Conservation (phyloP, 768 basidiomycete species). For the Amanita jacksonii region DNA sequence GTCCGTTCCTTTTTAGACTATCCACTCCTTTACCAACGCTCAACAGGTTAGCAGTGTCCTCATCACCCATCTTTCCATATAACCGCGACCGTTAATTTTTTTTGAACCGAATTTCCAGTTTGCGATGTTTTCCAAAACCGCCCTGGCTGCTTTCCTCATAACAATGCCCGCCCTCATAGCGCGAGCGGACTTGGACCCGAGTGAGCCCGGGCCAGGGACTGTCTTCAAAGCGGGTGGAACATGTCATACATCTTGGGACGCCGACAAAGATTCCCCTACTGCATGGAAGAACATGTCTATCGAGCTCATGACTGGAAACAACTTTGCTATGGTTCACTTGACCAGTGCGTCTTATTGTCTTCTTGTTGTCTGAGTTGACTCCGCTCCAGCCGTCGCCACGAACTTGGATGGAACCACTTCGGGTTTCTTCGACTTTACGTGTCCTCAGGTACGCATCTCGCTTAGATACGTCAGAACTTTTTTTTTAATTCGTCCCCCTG, state of each 20-base stretch:
- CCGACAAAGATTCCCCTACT: conserved; percentile 40
- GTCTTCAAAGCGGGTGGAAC: conserved; percentile 45
- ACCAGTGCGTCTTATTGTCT: conserved; percentile 38
- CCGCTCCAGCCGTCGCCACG: conserved; percentile 47
- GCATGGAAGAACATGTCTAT: conserved; percentile 66
- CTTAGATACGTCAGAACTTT: neutral
- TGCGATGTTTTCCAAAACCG: conserved; percentile 29
- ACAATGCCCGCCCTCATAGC: conserved; percentile 27
- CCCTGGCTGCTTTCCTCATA: conserved; percentile 29
- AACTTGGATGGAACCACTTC: conserved; percentile 52
- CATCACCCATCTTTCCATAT: too few species aligned
- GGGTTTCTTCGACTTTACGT: conserved; percentile 45
- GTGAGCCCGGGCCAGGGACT: conserved; percentile 47
- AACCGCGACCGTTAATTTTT: too few species aligned
- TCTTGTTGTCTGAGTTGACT: neutral
- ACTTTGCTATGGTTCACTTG: conserved; percentile 57
- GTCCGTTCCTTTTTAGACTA: too few species aligned
- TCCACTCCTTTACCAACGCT: too few species aligned
- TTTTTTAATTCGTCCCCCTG: neutral
- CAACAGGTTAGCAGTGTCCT: too few species aligned
- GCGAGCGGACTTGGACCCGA: conserved; percentile 52
- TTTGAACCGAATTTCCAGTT: too few species aligned
- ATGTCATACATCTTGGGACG: conserved; percentile 52
- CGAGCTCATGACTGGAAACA: conserved; percentile 73
- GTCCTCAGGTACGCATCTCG: conserved; percentile 47